A percentile compares a stretch with the other conserved stretches of the same genome.
phyloP scores from a whole-genome alignment of 805 yeast genomes.

The Yarrowia keelungensis region DNA sequence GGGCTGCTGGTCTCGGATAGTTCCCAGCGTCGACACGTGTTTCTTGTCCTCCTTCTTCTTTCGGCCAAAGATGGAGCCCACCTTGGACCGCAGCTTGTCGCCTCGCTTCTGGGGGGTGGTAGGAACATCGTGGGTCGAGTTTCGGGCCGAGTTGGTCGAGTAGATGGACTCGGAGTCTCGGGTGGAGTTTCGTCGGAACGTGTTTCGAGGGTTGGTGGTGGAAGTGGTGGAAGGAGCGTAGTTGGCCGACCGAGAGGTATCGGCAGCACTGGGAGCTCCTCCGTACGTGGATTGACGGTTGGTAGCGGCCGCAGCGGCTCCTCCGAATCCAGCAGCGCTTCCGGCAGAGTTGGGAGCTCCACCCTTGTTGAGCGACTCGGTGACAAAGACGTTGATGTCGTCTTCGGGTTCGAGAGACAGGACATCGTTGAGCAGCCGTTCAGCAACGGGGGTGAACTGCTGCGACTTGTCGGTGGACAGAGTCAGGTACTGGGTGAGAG shows the following conservation, averaged over 20 bases:
- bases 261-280: background rate
- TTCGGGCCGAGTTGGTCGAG: conserved; percentile 39
- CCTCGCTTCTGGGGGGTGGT: conserved; percentile 37
- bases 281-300: conserved; percentile 5
- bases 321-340: background rate
- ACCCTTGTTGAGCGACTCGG: conserved; percentile 42
- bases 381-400: conserved; percentile 65
- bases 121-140: conserved; percentile 42
- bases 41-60: conserved; percentile 43
- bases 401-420: conserved; percentile 67
- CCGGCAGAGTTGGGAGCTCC: background rate
- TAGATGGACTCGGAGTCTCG: conserved; percentile 39
- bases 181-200: conserved; percentile 34
- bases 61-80: conserved; percentile 51
- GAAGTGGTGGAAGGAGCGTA: conserved; percentile 25
- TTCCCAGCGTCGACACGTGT: conserved; percentile 12
- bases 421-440: conserved; percentile 68
- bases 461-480: conserved; percentile 62
- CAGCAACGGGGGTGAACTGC: conserved; percentile 58
- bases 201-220: conserved; percentile 29
- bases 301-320: background rate
- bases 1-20: conserved; percentile 23
- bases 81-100: conserved; percentile 48
- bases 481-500: conserved; percentile 70
- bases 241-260: conserved; percentile 4